Conservation (phyloP, 225 moss, liverwort and hornwort genomes). For the Ulota crispa region DNA sequence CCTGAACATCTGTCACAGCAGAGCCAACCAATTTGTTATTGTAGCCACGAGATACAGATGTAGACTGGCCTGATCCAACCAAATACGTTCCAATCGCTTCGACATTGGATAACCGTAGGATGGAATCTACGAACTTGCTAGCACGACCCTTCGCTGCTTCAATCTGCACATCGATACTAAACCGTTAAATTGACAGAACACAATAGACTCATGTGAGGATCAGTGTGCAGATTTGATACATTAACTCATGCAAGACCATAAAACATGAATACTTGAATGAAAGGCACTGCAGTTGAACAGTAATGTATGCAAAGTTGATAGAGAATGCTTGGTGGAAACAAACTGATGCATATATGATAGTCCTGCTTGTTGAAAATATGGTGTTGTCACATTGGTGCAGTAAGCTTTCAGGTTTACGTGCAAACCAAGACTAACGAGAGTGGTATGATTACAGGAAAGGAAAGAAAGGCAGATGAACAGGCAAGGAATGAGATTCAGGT, state of each 20-base stretch:
- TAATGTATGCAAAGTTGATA: background rate
- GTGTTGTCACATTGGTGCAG: background rate
- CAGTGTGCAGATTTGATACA: background rate
- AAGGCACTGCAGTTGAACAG: background rate
- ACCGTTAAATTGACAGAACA: constrained; percentile 2
- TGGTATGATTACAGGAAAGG: background rate
- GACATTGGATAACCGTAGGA: constrained; percentile 77
- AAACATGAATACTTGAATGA: background rate
- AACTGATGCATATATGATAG: background rate
- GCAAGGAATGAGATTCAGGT: background rate
- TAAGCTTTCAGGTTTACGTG: background rate
- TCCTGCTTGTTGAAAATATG: background rate
- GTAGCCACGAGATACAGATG: constrained; percentile 61
- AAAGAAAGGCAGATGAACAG: background rate
- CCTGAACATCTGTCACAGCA: constrained; percentile 51
- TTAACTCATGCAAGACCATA: constrained; percentile 7
- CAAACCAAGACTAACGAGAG: background rate
- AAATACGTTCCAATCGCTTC: constrained; percentile 76
- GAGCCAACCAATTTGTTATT: constrained; percentile 70
- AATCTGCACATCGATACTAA: constrained; percentile 50
- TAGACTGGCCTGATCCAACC: constrained; percentile 56
- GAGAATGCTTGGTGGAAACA: background rate
- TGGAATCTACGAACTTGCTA: constrained; percentile 74
- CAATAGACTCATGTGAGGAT: background rate
- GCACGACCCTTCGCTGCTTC: constrained; percentile 79